Evolutionary conservation across 2,329 filamentous ascomycete species (phyloP).

Genomic region (Ceratocystis cacaofunesta): DNA sequence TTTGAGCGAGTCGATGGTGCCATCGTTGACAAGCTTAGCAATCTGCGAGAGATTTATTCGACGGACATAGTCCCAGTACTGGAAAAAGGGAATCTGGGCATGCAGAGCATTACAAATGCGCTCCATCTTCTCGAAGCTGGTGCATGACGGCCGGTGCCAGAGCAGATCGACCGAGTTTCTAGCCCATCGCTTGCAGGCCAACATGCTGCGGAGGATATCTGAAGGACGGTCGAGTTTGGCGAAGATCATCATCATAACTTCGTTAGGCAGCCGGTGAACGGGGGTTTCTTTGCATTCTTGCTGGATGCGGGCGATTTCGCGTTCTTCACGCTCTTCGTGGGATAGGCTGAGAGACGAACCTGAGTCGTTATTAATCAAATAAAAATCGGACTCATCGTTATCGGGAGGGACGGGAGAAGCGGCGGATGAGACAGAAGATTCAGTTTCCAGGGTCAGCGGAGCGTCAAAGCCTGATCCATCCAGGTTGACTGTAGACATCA

Average conservation of each 20-base stretch:
- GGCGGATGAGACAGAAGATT: constrained; percentile 47
- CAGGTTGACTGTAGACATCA: background rate
- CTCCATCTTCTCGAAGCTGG: constrained; percentile 66
- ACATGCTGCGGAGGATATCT: constrained; percentile 77
- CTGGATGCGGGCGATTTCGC: constrained; percentile 55
- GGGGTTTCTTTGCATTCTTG: constrained; percentile 58
- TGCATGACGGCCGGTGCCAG: constrained; percentile 89
- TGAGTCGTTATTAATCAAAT: constrained; percentile 78
- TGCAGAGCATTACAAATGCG: constrained; percentile 68
- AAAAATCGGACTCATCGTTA: constrained; percentile 89
- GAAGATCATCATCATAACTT: constrained; percentile 89
- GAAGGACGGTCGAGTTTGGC: constrained; percentile 59
- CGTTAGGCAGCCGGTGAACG: constrained; percentile 73
- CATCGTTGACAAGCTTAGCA: constrained; percentile 64
- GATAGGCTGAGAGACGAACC: constrained; percentile 78
- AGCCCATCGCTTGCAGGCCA: constrained; percentile 89
- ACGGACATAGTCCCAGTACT: constrained; percentile 81
- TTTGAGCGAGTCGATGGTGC: constrained; percentile 66
- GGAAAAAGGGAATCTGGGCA: constrained; percentile 62
- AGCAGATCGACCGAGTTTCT: constrained; percentile 81
- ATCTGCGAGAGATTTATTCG: constrained; percentile 78
- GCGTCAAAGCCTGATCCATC: constrained; percentile 7
- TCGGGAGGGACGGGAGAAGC: constrained; percentile 62
- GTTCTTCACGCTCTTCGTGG: constrained; percentile 46
- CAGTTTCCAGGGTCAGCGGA: constrained; percentile 25